Evolutionary conservation across 2,329 filamentous ascomycete species (phyloP), one percentile per base, ranked within the genome.

Genomic region (Xylaria sp.): DNA sequence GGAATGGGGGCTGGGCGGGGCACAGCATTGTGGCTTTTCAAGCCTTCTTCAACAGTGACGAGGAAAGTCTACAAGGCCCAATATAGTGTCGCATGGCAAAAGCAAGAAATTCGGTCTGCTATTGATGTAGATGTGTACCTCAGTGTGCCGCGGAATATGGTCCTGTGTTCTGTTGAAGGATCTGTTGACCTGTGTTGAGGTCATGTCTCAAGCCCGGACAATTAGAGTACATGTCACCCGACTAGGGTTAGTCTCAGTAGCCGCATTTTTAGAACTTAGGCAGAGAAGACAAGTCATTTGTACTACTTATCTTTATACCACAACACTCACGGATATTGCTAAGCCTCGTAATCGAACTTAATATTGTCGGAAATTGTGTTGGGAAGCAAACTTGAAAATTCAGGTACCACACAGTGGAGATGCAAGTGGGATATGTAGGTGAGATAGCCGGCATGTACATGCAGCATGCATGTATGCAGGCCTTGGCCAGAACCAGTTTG

Each of bases 1-100:
- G 33, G 33, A 53, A 20, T 58, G 58, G 58, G 62, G 53, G 60
- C 56, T 23, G 15, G 58, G 62, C 62, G 51, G 66, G 62, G 63
- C 66, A 63, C 63, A 36, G 63, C 66, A 69, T 26, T 31, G 66
- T 66, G 66, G 66, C 66, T 69, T 44, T 44, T 65, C 60, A 38
- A 36, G 31, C 48, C 54, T 2, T 15, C 17, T 59, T 28, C 20
- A 11, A 57, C 17, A 28, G 2, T 11, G 28, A 31, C 4, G 13
- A 28, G 36, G n/a, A 28, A 28, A 44, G 31, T 49, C 15, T n/a
- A 44, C 44, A 6, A 23, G 26, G 40, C 42, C 38, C 38, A 40
- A 40, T 40, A 40, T 40, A 40, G 28, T 44, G 36, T 33, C 49
- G 10, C n/a, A 28, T 59, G 33, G 44, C 36, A 36, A 40, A 33